phyloP scores from a whole-genome alignment of 2,329 filamentous ascomycete species.

The Xylariaceae sp. region DNA sequence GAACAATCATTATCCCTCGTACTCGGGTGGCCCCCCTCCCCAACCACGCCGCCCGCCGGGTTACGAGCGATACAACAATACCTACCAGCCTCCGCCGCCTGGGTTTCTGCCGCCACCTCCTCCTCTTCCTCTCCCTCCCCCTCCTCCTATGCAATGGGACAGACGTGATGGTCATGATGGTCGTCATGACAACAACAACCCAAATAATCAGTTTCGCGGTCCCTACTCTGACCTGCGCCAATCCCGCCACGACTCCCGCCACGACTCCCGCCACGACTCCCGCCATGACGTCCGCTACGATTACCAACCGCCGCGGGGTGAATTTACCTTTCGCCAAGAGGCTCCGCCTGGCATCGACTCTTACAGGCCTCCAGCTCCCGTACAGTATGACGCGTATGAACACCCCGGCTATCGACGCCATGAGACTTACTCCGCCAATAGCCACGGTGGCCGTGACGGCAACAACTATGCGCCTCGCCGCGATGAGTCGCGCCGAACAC shows the following conservation, averaged over 20 bases:
- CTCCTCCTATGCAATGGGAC: constrained; percentile 13
- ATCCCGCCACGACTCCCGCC: constrained; percentile 14
- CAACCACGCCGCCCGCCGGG: constrained; percentile 11
- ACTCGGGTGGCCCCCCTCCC: constrained; percentile 12
- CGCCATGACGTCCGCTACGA: too few species aligned
- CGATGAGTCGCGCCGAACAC: constrained; percentile 13
- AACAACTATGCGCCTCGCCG: constrained; percentile 13
- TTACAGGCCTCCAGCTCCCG: constrained; percentile 29
- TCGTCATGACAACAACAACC: constrained; percentile 12
- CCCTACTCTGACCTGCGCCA: constrained; percentile 29
- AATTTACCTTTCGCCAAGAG: constrained; percentile 55
- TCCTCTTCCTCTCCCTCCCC: not conserved
- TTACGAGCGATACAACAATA: constrained; percentile 19
- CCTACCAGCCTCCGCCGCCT: constrained; percentile 15
- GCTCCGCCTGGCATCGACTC: constrained; percentile 47
- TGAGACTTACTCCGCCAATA: constrained; percentile 14
- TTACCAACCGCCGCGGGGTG: constrained; percentile 41
- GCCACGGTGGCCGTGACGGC: constrained; percentile 15
- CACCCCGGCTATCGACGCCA: not conserved
- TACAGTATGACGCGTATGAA: constrained; percentile 15
- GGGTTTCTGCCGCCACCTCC: constrained; percentile 10
- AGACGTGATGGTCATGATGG: constrained; percentile 12
- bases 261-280: constrained; percentile 26
- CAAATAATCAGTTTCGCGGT: constrained; percentile 25
- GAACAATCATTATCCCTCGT: constrained; percentile 6